phyloP scores from a whole-genome alignment of 306 rosid species.

The Bauhinia variegata region DNA sequence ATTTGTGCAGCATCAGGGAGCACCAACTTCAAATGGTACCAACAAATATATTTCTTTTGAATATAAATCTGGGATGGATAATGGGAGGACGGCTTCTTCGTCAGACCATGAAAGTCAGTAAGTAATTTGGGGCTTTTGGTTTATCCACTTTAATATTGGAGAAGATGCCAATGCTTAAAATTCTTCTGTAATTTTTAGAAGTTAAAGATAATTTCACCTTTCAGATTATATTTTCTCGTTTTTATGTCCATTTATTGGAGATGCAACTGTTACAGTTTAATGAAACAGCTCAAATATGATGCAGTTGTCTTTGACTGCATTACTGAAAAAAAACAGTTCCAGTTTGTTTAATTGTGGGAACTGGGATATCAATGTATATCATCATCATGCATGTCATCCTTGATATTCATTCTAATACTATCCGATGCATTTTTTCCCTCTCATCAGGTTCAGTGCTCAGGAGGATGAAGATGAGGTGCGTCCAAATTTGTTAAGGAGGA shows the following conservation, averaged over 20 bases:
- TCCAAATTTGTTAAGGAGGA: slow-evolving; percentile 76
- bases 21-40: slow-evolving; percentile 73
- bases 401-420: slow-evolving; percentile 22
- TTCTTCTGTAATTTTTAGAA: neutral
- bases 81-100: slow-evolving; percentile 94
- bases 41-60: slow-evolving; percentile 93
- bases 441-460: slow-evolving; percentile 84
- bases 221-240: slow-evolving; percentile 32
- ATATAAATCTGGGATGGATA: slow-evolving; percentile 98
- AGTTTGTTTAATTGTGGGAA: slow-evolving; percentile 7
- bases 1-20: slow-evolving; percentile 90
- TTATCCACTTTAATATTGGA: slow-evolving; percentile 21
- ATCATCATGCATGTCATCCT: slow-evolving; percentile 10
- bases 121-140: slow-evolving; percentile 41
- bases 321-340: slow-evolving; percentile 21
- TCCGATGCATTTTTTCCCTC: slow-evolving; percentile 11
- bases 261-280: slow-evolving; percentile 33
- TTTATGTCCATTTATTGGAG: slow-evolving; percentile 27
- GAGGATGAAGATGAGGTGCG: slow-evolving; percentile 93
- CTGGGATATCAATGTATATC: neutral
- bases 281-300: slow-evolving; percentile 9
- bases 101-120: slow-evolving; percentile 98
- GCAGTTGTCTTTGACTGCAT: slow-evolving; percentile 30
- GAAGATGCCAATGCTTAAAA: slow-evolving; percentile 19
- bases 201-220: slow-evolving; percentile 20